Conservation (phyloP, 2,329 filamentous ascomycete species). For the Metarhizium album region DNA sequence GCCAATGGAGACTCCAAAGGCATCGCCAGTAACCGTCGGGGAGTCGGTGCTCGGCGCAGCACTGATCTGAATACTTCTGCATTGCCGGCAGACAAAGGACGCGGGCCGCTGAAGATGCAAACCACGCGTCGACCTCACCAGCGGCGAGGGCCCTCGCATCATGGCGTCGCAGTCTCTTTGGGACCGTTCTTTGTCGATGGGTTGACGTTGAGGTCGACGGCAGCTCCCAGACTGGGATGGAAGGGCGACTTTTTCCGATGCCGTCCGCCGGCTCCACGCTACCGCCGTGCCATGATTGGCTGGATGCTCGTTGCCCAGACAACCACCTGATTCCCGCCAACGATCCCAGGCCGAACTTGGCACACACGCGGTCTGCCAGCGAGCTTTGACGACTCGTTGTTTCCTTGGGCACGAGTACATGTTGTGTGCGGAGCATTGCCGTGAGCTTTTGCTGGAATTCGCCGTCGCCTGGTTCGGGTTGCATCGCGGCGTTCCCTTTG, state of each 20-base stretch:
- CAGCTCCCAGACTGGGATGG: constrained; percentile 1
- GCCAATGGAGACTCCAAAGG: constrained; percentile 39
- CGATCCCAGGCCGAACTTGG: neutral
- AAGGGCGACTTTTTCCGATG: constrained; percentile 21
- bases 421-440: neutral
- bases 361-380: neutral
- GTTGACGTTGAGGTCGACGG: neutral
- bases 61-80: constrained; percentile 52
- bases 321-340: constrained; percentile 5
- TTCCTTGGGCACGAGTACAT: neutral
- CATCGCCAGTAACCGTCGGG: constrained; percentile 39
- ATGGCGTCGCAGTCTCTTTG: constrained; percentile 5
- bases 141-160: constrained; percentile 34
- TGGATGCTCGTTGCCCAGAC: constrained; percentile 3
- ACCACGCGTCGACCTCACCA: constrained; percentile 25
- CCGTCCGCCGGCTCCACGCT: neutral
- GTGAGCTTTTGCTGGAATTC: neutral
- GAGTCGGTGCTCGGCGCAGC: constrained; percentile 47
- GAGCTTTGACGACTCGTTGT: neutral
- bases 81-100: constrained; percentile 41
- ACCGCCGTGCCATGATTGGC: no score
- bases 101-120: constrained; percentile 16
- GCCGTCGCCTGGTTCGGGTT: constrained; percentile 1
- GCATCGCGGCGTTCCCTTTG: constrained; percentile 1
- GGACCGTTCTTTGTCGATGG: constrained; percentile 8